These are phyloP conservation scores for Remersonia thermophila DNA, from an alignment of 2,329 filamentous ascomycete species.

Conservation along the genomic window DNA sequence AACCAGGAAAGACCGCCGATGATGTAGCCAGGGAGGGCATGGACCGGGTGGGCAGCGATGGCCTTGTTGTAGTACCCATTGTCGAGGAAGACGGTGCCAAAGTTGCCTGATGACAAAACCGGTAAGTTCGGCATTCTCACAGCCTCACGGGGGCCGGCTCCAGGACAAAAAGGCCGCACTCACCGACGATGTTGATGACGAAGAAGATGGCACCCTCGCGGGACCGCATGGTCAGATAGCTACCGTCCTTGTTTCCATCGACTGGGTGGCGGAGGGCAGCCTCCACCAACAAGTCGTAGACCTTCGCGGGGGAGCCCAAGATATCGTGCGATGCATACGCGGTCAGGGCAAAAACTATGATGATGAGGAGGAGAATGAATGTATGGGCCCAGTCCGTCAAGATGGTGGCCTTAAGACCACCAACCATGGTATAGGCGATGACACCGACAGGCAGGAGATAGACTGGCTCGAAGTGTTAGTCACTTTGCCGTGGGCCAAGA, in stretches of 20 bases:
- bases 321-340: slow-evolving; percentile 62
- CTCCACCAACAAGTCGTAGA: slow-evolving; percentile 65
- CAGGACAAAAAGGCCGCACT: not conserved
- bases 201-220: slow-evolving; percentile 79
- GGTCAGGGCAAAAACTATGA: slow-evolving; percentile 73
- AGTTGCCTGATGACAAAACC: slow-evolving; percentile 42
- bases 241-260: slow-evolving; percentile 65
- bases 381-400: slow-evolving; percentile 81
- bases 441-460: slow-evolving; percentile 74
- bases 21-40: slow-evolving; percentile 80
- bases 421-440: slow-evolving; percentile 63
- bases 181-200: slow-evolving; percentile 58
- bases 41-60: slow-evolving; percentile 73
- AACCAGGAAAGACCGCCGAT: slow-evolving; percentile 83
- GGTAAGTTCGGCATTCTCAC: slow-evolving; percentile 20
- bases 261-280: slow-evolving; percentile 62
- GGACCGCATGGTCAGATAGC: slow-evolving; percentile 77
- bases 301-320: slow-evolving; percentile 61
- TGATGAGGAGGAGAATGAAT: slow-evolving; percentile 71
- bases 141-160: not conserved
- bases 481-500: not conserved
- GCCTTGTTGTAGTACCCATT: slow-evolving; percentile 91
- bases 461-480: slow-evolving; percentile 23
- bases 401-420: slow-evolving; percentile 78
- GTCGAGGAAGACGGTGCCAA: slow-evolving; percentile 73